Evolutionary conservation across 495 filamentous ascomycete genomes (phyloP), one percentile per base, ranked within the genome.

Genomic region (Oidiodendron maius): DNA sequence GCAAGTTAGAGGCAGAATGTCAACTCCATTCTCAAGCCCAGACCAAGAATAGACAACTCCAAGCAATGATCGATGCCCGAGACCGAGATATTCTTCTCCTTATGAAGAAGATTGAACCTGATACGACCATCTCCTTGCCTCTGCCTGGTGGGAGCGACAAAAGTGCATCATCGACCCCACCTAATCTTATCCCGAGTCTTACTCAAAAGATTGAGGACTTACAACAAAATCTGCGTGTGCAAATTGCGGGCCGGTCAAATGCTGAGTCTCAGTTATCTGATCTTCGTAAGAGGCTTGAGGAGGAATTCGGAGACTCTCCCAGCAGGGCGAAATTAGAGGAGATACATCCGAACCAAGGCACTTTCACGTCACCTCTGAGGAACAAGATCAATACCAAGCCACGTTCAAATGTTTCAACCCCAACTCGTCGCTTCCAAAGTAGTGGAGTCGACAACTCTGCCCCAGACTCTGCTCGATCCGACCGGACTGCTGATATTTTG

Each of bases 141-240:
- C 59, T 57, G 24, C 20, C 51, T 1, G 38, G 17, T 5, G 62
- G 51, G 12, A 60, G 61, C 46, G 73, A 77, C 41, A 71, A 71
- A 53, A 66, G 67, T 53, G 53, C 74, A 48, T 69, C 63, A 47
- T 69, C 75, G 16, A 85, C 84, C 53, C 51, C 46, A 53, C 51
- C 45, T 35, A 87, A 87, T 59, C 30, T 60, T 18, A 49, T 60
- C 6, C 80, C 94, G 42, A 84, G 95, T 55, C 67, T 98, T 35
- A 86, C 89, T n/a, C 78, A 87, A 55, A 84, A 91, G 57, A 71
- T 98, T n/a, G 86, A 96, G 51, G 80, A 88, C n/a, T 70, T 87
- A 13, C 87, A 93, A 44, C 85, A 89, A 61, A 87, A 88, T 36
- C 71, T 96, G 12, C 83, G 89, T 26, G 76, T 95, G 16, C 84